phyloP scores from a whole-genome alignment of 2,329 filamentous ascomycete species.

The Westerdykella ornata region DNA sequence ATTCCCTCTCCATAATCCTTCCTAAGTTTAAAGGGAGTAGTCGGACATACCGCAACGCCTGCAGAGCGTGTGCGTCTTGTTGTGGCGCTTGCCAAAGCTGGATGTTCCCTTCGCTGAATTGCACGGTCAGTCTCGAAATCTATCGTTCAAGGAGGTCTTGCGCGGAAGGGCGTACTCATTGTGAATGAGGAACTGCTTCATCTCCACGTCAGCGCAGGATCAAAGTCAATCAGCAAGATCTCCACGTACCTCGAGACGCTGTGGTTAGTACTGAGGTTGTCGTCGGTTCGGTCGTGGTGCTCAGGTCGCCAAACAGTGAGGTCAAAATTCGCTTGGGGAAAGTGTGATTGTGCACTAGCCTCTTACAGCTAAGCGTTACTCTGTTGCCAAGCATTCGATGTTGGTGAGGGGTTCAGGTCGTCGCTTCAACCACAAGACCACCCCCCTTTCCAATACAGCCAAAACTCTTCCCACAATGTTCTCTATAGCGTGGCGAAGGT shows the following conservation, averaged over 20 bases:
- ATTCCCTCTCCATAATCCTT: not conserved
- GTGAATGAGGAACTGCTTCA: conserved; percentile 46
- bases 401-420: too few relatives aligned
- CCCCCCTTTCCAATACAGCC: too few relatives aligned
- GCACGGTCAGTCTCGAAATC: conserved; percentile 41
- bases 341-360: not conserved
- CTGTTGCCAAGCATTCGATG: not conserved
- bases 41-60: conserved; percentile 85
- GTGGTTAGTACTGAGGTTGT: conserved; percentile 30
- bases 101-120: conserved; percentile 63
- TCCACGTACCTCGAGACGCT: conserved; percentile 32
- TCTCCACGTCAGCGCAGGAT: conserved; percentile 16
- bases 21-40: conserved; percentile 9
- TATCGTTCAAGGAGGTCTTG: conserved; percentile 16
- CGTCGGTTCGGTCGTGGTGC: not conserved
- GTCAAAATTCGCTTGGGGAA: conserved; percentile 2
- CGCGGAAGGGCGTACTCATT: conserved; percentile 49
- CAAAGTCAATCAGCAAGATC: conserved; percentile 1
- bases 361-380: not conserved
- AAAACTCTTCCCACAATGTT: too few relatives aligned
- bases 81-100: conserved; percentile 77
- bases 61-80: conserved; percentile 98
- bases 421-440: too few relatives aligned
- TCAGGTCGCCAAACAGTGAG: not conserved
- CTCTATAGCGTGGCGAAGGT: too few relatives aligned